phyloP scores from a whole-genome alignment of 1,139 yeast species.

The Kurtzmaniella natalensis region DNA sequence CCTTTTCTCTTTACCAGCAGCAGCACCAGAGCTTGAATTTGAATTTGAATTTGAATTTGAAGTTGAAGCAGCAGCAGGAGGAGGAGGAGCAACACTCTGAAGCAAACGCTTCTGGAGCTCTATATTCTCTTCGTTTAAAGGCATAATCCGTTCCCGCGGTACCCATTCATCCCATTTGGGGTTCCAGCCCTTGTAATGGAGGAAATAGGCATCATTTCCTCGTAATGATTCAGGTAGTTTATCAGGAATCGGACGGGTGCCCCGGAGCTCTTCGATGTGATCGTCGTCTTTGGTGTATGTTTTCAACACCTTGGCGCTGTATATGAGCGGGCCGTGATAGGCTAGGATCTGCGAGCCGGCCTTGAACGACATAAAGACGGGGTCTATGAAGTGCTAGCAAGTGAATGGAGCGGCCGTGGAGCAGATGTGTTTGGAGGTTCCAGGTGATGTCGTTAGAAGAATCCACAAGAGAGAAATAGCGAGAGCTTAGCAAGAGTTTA shows the following conservation, averaged over 20 bases:
- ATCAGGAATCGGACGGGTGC: constrained; percentile 25
- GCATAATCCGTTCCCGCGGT: constrained; percentile 59
- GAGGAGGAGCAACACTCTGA: constrained; percentile 1
- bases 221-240: constrained; percentile 44
- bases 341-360: constrained; percentile 62
- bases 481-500: too few species aligned
- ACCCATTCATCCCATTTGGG: constrained; percentile 98
- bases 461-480: too few species aligned
- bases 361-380: constrained; percentile 11
- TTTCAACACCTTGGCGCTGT: constrained; percentile 79
- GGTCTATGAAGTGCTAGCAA: not conserved
- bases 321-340: constrained; percentile 85
- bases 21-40: not conserved
- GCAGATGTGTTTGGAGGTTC: too few species aligned
- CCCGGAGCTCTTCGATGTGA: constrained; percentile 40
- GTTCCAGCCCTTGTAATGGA: constrained; percentile 97
- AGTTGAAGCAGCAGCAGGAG: constrained; percentile 1
- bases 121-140: constrained; percentile 65
- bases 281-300: constrained; percentile 52
- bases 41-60: not conserved
- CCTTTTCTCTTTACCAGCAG: not conserved
- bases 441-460: too few species aligned
- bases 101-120: constrained; percentile 50
- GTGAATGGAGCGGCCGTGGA: not conserved
- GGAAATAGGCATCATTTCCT: constrained; percentile 48